Conservation (phyloP, 1,284 basidiomycete genomes). For the Hypsizygus ulmarius region DNA sequence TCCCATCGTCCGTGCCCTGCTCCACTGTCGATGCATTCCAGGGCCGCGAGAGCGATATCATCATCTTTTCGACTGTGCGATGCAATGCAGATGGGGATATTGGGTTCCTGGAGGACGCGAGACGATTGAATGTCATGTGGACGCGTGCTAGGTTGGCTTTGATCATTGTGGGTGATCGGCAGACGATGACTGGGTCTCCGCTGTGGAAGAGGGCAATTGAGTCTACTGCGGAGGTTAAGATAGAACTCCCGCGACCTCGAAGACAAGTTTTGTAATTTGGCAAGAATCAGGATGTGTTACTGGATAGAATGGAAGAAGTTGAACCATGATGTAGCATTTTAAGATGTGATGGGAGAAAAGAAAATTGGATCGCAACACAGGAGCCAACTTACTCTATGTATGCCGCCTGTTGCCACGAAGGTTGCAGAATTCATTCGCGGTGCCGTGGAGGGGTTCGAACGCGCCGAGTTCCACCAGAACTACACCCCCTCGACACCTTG, state of each 20-base stretch:
- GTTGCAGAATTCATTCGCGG: too few species aligned
- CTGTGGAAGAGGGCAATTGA: constrained; percentile 55
- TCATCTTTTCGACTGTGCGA: constrained; percentile 71
- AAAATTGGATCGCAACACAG: too few species aligned
- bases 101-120: constrained; percentile 69
- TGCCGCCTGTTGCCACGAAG: too few species aligned
- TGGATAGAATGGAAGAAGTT: too few species aligned
- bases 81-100: constrained; percentile 57
- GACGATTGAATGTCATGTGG: constrained; percentile 74
- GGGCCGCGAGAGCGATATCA: constrained; percentile 70
- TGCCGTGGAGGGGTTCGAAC: too few species aligned
- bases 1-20: constrained; percentile 42
- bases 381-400: too few species aligned
- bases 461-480: too few species aligned
- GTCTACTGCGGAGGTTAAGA: constrained; percentile 35
- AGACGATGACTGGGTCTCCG: constrained; percentile 47
- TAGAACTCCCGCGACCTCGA: constrained; percentile 12
- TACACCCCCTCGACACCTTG: too few species aligned
- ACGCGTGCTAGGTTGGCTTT: constrained; percentile 64
- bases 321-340: too few species aligned
- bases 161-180: constrained; percentile 62
- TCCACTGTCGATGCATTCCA: constrained; percentile 76
- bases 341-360: too few species aligned
- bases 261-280: too few species aligned
- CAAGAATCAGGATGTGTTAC: too few species aligned